phyloP scores from a whole-genome alignment of 2,329 filamentous ascomycete species.

The Hymenoscyphus scutula region DNA sequence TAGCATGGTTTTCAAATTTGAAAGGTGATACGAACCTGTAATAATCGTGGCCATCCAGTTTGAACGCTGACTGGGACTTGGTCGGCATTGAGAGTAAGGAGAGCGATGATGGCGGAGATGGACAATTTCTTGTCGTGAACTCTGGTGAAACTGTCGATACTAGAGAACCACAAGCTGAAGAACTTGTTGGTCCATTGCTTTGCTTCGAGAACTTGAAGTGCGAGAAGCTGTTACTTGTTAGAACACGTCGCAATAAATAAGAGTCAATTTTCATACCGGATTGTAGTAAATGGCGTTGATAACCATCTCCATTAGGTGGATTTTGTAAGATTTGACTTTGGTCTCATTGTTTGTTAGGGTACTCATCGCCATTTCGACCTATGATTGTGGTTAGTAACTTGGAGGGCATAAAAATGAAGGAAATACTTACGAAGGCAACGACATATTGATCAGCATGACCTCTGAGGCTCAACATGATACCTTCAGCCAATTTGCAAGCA shows the following conservation, averaged over 20 bases:
- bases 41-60: constrained; percentile 88
- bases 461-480: constrained; percentile 92
- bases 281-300: constrained; percentile 99
- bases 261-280: constrained; percentile 46
- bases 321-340: constrained; percentile 89
- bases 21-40: constrained; percentile 47
- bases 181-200: constrained; percentile 98
- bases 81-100: constrained; percentile 74
- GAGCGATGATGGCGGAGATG: constrained; percentile 85
- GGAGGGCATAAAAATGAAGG: no score
- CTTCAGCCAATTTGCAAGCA: constrained; percentile 95
- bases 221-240: constrained; percentile 48
- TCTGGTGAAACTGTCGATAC: constrained; percentile 86
- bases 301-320: constrained; percentile 98
- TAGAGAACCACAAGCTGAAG: constrained; percentile 97
- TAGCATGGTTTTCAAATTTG: neutral
- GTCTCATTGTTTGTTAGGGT: constrained; percentile 73
- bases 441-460: constrained; percentile 87
- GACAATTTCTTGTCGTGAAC: constrained; percentile 99
- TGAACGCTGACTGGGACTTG: constrained; percentile 91
- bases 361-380: constrained; percentile 79
- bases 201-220: constrained; percentile 82
- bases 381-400: constrained; percentile 16
- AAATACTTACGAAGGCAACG: constrained; percentile 63
- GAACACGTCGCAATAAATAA: neutral